phyloP scores from a whole-genome alignment of 192 early-diverging fungal species.

The Umbelopsis vinacea region DNA sequence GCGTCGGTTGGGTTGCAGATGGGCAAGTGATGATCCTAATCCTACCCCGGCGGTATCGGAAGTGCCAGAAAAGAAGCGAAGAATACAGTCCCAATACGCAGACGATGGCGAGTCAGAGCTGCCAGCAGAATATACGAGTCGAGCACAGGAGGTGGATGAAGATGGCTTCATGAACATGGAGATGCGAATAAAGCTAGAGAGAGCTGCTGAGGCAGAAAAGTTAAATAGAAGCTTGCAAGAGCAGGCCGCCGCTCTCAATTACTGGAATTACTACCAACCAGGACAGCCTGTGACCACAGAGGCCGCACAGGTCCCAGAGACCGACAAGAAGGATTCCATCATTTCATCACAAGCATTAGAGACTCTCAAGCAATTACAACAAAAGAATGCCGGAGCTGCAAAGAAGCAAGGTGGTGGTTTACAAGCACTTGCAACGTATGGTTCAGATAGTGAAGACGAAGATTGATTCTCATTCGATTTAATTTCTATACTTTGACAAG shows the following conservation, averaged over 20 bases:
- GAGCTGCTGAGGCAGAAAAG: conserved; percentile 24
- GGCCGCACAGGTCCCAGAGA: not conserved
- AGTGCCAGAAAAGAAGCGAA: conserved; percentile 32
- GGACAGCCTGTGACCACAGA: not conserved
- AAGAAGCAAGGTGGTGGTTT: not conserved
- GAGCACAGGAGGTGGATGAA: conserved; percentile 28
- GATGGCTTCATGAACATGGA: conserved; percentile 35
- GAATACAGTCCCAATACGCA: conserved; percentile 62
- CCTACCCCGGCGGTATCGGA: conserved; percentile 45
- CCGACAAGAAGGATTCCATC: not conserved
- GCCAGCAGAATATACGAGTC: conserved; percentile 45
- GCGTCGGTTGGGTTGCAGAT: conserved; percentile 60
- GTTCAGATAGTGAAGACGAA: conserved; percentile 15
- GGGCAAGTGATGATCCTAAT: conserved; percentile 87
- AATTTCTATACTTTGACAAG: not conserved
- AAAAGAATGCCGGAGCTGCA: not conserved
- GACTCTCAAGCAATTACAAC: not conserved
- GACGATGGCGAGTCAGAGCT: conserved; percentile 61
- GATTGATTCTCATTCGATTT: not conserved
- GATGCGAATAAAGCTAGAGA: conserved; percentile 24
- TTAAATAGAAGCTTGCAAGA: conserved; percentile 8
- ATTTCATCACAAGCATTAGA: not conserved
- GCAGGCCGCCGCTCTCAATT: conserved; percentile 6
- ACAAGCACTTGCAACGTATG: conserved; percentile 3
- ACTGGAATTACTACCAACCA: conserved; percentile 8